These are phyloP conservation scores for Fusarium proliferatum DNA, from an alignment of 2,329 filamentous ascomycete species.

Conservation along the genomic window DNA sequence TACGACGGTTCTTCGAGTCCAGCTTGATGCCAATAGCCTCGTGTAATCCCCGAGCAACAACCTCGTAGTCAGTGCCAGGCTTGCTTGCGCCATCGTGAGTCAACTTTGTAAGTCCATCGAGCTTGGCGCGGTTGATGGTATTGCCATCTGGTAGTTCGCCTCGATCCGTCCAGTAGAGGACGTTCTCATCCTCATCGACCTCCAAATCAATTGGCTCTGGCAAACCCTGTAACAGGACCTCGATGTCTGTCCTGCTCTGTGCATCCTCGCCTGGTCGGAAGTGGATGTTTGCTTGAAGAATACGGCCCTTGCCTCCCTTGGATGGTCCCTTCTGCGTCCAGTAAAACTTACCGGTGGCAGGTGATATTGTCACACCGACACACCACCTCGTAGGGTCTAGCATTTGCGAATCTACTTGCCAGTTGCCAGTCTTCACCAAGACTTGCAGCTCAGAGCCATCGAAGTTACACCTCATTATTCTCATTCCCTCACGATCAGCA, in stretches of 20 bases:
- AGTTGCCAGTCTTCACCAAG: not conserved
- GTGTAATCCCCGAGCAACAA: not conserved
- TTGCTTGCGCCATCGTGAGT: too few relatives aligned
- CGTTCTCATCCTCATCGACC: not conserved
- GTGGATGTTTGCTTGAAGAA: not conserved
- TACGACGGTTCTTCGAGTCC: fast-evolving
- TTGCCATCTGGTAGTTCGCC: not conserved
- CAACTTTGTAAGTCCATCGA: fast-evolving
- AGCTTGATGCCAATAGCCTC: slow-evolving; percentile 3
- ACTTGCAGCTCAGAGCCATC: not conserved
- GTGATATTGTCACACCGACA: not conserved
- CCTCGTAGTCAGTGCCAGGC: too few relatives aligned
- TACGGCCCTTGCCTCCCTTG: not conserved
- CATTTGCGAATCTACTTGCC: not conserved
- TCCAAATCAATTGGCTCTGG: slow-evolving; percentile 3
- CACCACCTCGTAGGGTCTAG: not conserved
- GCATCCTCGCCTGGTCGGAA: not conserved
- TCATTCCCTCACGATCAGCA: slow-evolving; percentile 6
- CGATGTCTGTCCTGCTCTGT: not conserved
- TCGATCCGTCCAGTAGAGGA: slow-evolving; percentile 2
- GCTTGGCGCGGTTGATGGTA: not conserved
- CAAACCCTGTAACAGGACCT: not conserved
- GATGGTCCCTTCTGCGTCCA: slow-evolving; percentile 5
- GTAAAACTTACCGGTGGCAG: not conserved
- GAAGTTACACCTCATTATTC: not conserved